These are phyloP conservation scores for Clathrospora elynae DNA, from an alignment of 2,329 filamentous ascomycete species.

Conservation along the genomic window DNA sequence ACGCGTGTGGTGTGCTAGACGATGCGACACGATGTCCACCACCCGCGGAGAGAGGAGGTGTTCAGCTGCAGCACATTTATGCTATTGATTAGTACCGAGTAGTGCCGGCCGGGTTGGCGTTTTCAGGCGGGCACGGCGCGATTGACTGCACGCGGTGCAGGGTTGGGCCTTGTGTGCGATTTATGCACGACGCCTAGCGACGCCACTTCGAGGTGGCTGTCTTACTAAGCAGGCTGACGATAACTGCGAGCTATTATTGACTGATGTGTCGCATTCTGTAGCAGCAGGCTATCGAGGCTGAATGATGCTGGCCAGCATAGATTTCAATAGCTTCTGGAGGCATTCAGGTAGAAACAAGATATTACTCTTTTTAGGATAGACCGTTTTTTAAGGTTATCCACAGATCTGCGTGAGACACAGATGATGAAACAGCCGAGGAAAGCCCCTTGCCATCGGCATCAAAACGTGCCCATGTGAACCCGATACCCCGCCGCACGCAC, in stretches of 20 bases:
- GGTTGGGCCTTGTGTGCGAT: slow-evolving; percentile 22
- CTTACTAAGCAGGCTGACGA: slow-evolving; percentile 5
- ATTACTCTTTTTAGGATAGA: slow-evolving; percentile 20
- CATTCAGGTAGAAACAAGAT: slow-evolving; percentile 11
- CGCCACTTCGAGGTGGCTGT: slow-evolving; percentile 14
- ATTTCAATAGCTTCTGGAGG: slow-evolving; percentile 8
- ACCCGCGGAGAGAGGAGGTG: slow-evolving; percentile 5
- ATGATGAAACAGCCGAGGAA: slow-evolving; percentile 37
- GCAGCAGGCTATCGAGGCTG: slow-evolving; percentile 4
- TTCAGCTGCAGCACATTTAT: slow-evolving; percentile 13
- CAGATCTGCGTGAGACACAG: slow-evolving; percentile 28
- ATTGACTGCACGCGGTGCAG: slow-evolving; percentile 19
- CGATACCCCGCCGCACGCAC: slow-evolving; percentile 28
- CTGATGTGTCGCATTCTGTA: slow-evolving; percentile 3
- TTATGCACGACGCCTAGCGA: slow-evolving; percentile 19
- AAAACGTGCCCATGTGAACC: slow-evolving; percentile 16
- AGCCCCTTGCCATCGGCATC: slow-evolving; percentile 21
- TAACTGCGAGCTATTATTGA: background rate
- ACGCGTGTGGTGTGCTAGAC: slow-evolving; percentile 5
- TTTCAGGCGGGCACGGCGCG: slow-evolving; percentile 26
- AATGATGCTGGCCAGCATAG: slow-evolving; percentile 2
- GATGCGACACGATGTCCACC: background rate
- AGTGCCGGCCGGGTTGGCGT: slow-evolving; percentile 22
- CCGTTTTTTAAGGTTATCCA: slow-evolving; percentile 29
- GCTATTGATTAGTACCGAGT: slow-evolving; percentile 27